Base-by-base conservation (phyloP, 805 yeast species). In the Lipomyces kockii region DNA sequence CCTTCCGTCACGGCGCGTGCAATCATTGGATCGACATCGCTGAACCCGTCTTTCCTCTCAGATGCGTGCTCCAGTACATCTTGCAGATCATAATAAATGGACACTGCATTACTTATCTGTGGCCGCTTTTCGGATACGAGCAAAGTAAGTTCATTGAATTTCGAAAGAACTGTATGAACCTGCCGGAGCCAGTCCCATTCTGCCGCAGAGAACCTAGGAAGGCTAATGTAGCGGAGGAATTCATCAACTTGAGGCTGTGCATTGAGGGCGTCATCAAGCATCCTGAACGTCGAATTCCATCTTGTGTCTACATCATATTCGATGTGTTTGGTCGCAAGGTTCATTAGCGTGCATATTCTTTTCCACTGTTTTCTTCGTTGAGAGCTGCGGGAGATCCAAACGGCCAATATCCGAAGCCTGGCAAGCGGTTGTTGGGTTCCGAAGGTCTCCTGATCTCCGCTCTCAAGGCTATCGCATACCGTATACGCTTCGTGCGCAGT, bases 231-330 rank as follows among this genome's bases (percentile, higher is more conserved):
- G 17, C 20, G 17, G 8, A 20, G 53, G 11, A 49, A 22, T 49
- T 49, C 53, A 49, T n/a, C 25, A 49, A 49, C 53, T 49, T 49
- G 53, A 2, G 14, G 25, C 20, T 49, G 14, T n/a, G 53, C 11
- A 9, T 20, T 49, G 20, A 49, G 53, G 7, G 25, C 53, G n/a
- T n/a, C 35, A 8, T 32, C 35, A n/a, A n/a, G n/a, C n/a, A n/a
- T n/a, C n/a, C n/a, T n/a, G n/a, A n/a, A n/a, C n/a, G n/a, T n/a
- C n/a, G 8, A 32, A 32, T 5, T 32, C 35, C 35, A 32, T 8
- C 4, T 7, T 56, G n/a, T n/a, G n/a, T n/a, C 43, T 12, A 56
- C 60, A 32, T 56, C 43, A 34, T 56, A 56, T 32, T 56, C 43
- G 17, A 56, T 25, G 32, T 32, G 11, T 46, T 14, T 20, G 22